A percentile compares a stretch with the other conserved stretches of the same genome.
Evolutionary conservation across 495 filamentous ascomycete genomes (phyloP).

Genomic region (Xylaria sp.): DNA sequence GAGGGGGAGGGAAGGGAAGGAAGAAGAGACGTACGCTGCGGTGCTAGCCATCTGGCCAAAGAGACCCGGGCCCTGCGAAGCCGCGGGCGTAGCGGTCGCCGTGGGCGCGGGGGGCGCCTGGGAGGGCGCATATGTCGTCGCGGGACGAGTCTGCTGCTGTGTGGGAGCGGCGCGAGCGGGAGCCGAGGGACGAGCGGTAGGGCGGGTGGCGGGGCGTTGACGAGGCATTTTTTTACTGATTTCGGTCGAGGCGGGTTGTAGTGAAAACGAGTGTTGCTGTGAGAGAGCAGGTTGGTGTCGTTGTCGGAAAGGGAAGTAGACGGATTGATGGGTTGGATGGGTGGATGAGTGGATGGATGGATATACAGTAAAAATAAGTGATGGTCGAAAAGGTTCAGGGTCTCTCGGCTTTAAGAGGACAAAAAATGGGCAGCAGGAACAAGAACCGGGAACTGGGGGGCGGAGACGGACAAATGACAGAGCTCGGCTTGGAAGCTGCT

Average conservation of each 20-base stretch:
- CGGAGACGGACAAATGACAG: conserved; percentile 13
- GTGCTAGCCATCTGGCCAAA: conserved; percentile 89
- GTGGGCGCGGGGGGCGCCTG: conserved; percentile 53
- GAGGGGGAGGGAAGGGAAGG: neutral
- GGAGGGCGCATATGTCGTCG: conserved; percentile 70
- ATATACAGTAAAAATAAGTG: neutral
- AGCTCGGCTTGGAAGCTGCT: conserved; percentile 25
- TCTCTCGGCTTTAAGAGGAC: conserved; percentile 34
- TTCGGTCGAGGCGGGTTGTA: too few species aligned
- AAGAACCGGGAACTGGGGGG: neutral
- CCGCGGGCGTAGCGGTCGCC: conserved; percentile 36
- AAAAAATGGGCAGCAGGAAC: neutral
- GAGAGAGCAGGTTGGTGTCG: neutral
- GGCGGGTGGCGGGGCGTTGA: conserved; percentile 68
- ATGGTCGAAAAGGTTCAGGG: conserved; percentile 13
- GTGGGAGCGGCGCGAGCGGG: conserved; percentile 64
- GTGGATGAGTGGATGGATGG: neutral
- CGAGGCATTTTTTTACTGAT: conserved; percentile 71
- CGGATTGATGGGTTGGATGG: too few species aligned
- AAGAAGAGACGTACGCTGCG: conserved; percentile 68
- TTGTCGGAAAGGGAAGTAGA: neutral
- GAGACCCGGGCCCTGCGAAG: conserved; percentile 72
- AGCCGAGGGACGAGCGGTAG: conserved; percentile 69
- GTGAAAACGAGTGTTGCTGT: neutral
- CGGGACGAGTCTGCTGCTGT: conserved; percentile 64